Base-by-base conservation (phyloP, 2,329 filamentous ascomycete species). In the Tolypocladium tropicale region DNA sequence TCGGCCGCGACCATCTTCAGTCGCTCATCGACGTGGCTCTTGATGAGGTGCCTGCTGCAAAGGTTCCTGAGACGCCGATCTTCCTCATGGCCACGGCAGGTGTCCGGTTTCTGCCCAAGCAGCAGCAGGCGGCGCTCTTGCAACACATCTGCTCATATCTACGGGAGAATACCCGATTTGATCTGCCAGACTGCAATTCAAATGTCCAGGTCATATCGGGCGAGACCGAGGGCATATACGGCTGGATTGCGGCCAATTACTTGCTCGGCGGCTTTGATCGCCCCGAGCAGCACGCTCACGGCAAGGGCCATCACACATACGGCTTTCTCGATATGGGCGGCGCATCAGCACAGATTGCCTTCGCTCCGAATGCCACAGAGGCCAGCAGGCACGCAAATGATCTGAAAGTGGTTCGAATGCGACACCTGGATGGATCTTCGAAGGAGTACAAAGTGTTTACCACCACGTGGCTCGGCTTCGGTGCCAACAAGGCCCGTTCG, bases 241-340 rank as follows among this genome's bases (percentile, higher is more conserved):
- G 94, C 41, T 99, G 94, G 94, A 88, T 99, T 63, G 93, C 95
- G 9, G 89, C 93, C 54, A 99, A 99, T 68, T 99, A 99, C 67
- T 74, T 99, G 33, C 78, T 99, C 1, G 93, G 91, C 32, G 90
- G 91, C 4, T 97, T 99, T 64, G 89, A 97, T 68, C 77, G 81
- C 21, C 86, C 90, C 0, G 75, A 85, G 53, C 74, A 83, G 16
- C 89, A 96, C 64, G 76, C 83, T 54, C 90, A 96, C 69, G 91
- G 90, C 54, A 91, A 95, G 61, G 83, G 82, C 30, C 94, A 97
- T 68, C 89, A 92, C 66, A 99, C 94, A 0, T 99, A 97, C 70
- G 94, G 94, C 0, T 99, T 99, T 66, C 76, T 99, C 58, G 94
- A 99, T 68, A 99, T 99, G 95, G 94, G 94, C 53, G 94, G 94